Evolutionary conservation across 345 rosid species (phyloP).

Genomic region (Reutealis trisperma): DNA sequence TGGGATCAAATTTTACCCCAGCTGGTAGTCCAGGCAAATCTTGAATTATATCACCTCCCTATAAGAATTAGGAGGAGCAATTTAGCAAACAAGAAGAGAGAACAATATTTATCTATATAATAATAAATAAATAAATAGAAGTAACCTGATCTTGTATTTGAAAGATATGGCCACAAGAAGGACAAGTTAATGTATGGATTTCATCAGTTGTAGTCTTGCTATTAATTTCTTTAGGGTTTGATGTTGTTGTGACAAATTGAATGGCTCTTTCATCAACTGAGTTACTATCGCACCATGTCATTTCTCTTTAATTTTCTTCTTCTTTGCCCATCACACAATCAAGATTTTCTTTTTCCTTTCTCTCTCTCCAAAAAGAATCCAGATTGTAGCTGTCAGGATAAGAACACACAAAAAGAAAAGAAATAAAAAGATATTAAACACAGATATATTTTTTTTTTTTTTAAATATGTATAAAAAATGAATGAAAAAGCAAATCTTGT

Average conservation of each 20-base stretch:
- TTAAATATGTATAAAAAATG: background rate
- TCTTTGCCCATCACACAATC: constrained; percentile 27
- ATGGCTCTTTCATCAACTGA: constrained; percentile 42
- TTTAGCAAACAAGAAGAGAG: background rate
- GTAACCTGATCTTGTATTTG: constrained; percentile 64
- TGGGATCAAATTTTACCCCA: constrained; percentile 93
- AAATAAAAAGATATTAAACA: background rate
- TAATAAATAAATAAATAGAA: background rate
- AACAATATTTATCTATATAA: no score
- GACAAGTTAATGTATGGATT: constrained; percentile 42
- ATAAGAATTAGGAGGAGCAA: background rate
- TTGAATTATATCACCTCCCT: constrained; percentile 57
- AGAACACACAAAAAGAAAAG: background rate
- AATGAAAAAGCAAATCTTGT: background rate
- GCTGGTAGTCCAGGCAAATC: constrained; percentile 89
- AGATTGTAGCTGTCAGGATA: background rate
- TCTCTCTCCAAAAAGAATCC: background rate
- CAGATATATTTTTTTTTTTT: no score
- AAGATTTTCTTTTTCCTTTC: background rate
- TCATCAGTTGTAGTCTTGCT: background rate
- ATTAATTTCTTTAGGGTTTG: constrained; percentile 4
- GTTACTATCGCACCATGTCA: constrained; percentile 65
- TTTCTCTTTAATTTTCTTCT: constrained; percentile 29
- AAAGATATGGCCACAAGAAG: constrained; percentile 74
- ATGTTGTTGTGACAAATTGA: constrained; percentile 23